phyloP scores from a whole-genome alignment of 192 early-diverging fungal genomes.

The Coemansia sp. region DNA sequence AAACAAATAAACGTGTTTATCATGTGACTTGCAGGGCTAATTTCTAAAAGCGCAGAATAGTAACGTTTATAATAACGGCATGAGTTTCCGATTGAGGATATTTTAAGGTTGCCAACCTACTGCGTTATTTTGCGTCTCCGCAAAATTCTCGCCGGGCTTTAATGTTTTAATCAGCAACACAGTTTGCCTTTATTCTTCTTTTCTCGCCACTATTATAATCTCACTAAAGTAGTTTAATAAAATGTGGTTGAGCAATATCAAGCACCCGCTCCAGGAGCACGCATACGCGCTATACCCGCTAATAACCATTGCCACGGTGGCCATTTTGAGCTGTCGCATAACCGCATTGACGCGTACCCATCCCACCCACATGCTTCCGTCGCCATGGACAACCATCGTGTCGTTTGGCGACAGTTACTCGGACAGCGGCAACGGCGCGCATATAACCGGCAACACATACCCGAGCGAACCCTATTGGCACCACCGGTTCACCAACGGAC shows the following conservation, averaged over 20 bases:
- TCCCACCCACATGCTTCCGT: constrained; percentile 27
- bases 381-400: constrained; percentile 48
- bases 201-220: too few relatives aligned
- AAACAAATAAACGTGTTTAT: too few relatives aligned
- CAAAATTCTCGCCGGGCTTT: too few relatives aligned
- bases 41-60: too few relatives aligned
- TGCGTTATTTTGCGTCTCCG: too few relatives aligned
- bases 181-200: too few relatives aligned
- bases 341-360: constrained; percentile 13
- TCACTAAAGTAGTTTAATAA: neutral
- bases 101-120: too few relatives aligned
- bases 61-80: too few relatives aligned
- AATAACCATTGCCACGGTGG: constrained; percentile 36
- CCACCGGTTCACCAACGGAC: constrained; percentile 53
- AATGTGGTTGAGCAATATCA: constrained; percentile 44
- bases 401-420: constrained; percentile 52
- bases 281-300: constrained; percentile 46
- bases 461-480: constrained; percentile 53
- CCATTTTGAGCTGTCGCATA: constrained; percentile 45
- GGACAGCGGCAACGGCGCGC: constrained; percentile 51
- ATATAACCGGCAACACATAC: constrained; percentile 50
- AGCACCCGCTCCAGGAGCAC: constrained; percentile 38
- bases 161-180: too few relatives aligned
- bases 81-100: too few relatives aligned
- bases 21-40: too few relatives aligned